Evolutionary conservation across 768 basidiomycete species (phyloP).

Genomic region (Leccinum longicurvipes): DNA sequence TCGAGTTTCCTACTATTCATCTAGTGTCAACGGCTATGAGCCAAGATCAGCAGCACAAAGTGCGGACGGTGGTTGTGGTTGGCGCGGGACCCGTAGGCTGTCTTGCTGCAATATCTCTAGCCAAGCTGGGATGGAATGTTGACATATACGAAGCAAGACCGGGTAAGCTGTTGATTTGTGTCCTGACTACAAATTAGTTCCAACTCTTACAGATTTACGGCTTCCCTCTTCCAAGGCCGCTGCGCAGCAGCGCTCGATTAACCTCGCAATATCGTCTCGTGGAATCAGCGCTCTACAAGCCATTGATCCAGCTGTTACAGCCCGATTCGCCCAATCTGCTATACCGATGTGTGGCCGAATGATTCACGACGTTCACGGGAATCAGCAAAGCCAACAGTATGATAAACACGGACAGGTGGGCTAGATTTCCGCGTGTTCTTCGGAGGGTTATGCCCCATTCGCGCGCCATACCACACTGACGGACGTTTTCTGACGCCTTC

Average conservation of each 20-base stretch:
- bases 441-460: constrained; percentile 11
- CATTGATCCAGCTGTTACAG: constrained; percentile 68
- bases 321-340: constrained; percentile 68
- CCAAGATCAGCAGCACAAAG: neutral
- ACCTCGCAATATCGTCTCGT: constrained; percentile 91
- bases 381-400: constrained; percentile 79
- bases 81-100: constrained; percentile 97
- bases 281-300: constrained; percentile 85
- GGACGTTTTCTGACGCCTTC: constrained; percentile 22
- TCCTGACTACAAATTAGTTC: constrained; percentile 11
- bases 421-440: constrained; percentile 19
- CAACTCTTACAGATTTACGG: constrained; percentile 58
- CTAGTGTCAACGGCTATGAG: constrained; percentile 11
- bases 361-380: constrained; percentile 79
- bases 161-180: constrained; percentile 43
- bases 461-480: constrained; percentile 19
- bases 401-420: constrained; percentile 85
- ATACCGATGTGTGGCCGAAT: constrained; percentile 96
- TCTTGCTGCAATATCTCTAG: constrained; percentile 80
- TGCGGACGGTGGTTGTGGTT: constrained; percentile 58
- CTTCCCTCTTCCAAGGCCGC: constrained; percentile 63
- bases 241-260: constrained; percentile 84
- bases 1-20: neutral
- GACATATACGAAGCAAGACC: constrained; percentile 76
- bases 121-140: constrained; percentile 83